These are phyloP conservation scores for Micromonas commoda DNA, from an alignment of 139 green algal species.

Conservation along the genomic window DNA sequence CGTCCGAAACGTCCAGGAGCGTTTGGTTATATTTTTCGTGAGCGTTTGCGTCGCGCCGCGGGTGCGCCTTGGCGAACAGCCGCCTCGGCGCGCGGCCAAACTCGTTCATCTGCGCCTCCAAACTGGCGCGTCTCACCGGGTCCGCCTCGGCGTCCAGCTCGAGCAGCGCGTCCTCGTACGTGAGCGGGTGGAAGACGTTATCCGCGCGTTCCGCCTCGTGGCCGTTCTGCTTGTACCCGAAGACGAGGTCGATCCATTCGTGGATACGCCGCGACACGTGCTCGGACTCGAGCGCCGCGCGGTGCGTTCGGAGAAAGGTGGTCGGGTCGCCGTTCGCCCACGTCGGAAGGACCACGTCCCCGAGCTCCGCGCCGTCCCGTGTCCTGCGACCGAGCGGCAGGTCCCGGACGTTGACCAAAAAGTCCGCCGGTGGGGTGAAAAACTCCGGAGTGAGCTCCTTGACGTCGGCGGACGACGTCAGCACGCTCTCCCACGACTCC, in stretches of 20 bases:
- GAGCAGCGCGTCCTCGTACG: conserved; percentile 70
- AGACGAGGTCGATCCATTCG: conserved; percentile 68
- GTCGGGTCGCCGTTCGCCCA: conserved; percentile 51
- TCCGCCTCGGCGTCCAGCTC: conserved; percentile 54
- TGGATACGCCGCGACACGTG: conserved; percentile 44
- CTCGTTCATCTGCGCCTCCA: conserved; percentile 78
- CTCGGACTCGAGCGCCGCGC: conserved; percentile 49
- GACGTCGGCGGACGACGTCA: conserved; percentile 71
- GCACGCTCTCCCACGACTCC: conserved; percentile 74
- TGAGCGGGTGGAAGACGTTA: conserved; percentile 85
- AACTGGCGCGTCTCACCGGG: conserved; percentile 47
- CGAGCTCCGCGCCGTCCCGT: conserved; percentile 66
- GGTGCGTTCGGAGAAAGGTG: conserved; percentile 32
- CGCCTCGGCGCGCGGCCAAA: conserved; percentile 82
- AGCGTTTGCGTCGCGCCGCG: conserved; percentile 10
- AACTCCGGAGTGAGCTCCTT: conserved; percentile 98
- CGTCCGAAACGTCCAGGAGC: neutral
- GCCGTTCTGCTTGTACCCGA: conserved; percentile 75
- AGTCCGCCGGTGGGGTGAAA: conserved; percentile 54
- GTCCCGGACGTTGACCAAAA: conserved; percentile 63
- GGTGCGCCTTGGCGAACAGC: conserved; percentile 66
- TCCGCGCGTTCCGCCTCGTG: conserved; percentile 60
- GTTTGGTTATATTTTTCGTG: neutral
- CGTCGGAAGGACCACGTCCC: conserved; percentile 67
- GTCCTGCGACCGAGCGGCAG: conserved; percentile 57